These are phyloP conservation scores for Colletotrichum cereale DNA, from an alignment of 2,329 filamentous ascomycete species.

Conservation along the genomic window DNA sequence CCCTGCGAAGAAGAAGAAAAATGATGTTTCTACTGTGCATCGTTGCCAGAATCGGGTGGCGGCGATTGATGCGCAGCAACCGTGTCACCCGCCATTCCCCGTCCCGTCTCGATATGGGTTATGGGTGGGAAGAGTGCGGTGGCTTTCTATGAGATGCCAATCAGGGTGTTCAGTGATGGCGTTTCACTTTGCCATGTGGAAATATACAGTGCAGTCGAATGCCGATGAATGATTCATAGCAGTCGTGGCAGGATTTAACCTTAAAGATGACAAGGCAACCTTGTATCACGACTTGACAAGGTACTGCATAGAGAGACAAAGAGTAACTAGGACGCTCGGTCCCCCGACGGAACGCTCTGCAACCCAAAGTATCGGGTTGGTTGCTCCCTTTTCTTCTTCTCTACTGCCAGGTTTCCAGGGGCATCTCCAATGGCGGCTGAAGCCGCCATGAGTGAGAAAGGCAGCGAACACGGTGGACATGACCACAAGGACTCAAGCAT, in stretches of 20 bases:
- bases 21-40: background rate
- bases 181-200: background rate
- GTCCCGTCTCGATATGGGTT: too few relatives aligned
- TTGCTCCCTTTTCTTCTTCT: background rate
- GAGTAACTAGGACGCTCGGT: background rate
- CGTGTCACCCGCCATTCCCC: background rate
- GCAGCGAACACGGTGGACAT: background rate
- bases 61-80: background rate
- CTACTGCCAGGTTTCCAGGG: background rate
- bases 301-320: background rate
- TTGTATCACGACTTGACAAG: background rate
- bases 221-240: background rate
- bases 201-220: background rate
- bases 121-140: too few relatives aligned
- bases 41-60: background rate
- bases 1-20: too few relatives aligned
- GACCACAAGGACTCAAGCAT: background rate
- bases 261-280: background rate
- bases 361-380: background rate
- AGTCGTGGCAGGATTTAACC: constrained; percentile 3
- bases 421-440: background rate
- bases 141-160: too few relatives aligned
- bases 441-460: background rate
- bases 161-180: background rate
- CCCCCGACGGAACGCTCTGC: background rate